Evolutionary conservation across 1,139 yeast species (phyloP).

Genomic region (Nakaseomyces delphensis): DNA sequence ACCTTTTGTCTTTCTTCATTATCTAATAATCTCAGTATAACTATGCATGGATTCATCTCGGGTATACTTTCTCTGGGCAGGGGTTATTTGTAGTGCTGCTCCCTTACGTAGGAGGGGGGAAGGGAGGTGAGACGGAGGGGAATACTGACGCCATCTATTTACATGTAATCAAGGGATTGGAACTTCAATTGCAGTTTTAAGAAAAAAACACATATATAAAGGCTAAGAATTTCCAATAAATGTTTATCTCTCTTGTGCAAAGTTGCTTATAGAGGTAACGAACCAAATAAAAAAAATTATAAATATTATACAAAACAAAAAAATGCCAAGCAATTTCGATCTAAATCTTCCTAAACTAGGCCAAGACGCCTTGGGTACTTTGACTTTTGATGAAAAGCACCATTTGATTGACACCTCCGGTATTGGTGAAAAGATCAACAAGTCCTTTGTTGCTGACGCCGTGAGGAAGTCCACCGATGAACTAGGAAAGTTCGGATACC

Average conservation of each 20-base stretch:
- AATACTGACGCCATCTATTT: too few species aligned
- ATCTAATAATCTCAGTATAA: background rate
- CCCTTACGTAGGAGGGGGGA: too few species aligned
- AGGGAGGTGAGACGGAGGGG: too few species aligned
- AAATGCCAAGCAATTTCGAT: conserved; percentile 6
- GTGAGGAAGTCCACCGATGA: conserved; percentile 19
- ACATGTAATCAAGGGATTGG: too few species aligned
- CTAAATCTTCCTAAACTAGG: conserved; percentile 1
- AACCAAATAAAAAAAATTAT: background rate
- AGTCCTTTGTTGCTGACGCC: conserved; percentile 20
- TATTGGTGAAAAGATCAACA: conserved; percentile 22
- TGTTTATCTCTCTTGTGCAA: background rate
- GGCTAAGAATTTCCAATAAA: too few species aligned
- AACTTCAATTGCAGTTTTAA: too few species aligned
- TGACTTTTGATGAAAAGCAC: conserved; percentile 28
- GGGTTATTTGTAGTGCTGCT: too few species aligned
- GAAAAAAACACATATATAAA: too few species aligned
- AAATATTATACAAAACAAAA: background rate
- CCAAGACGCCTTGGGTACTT: conserved; percentile 23
- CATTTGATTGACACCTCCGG: conserved; percentile 29
- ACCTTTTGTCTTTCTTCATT: background rate
- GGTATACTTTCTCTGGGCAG: too few species aligned
- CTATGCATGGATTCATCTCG: background rate
- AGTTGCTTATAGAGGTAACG: background rate
- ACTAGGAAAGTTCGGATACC: conserved; percentile 25